Evolutionary conservation across 441 rosid genomes (phyloP), one percentile per base, ranked within the genome.

Genomic region (Viola pubescens): DNA sequence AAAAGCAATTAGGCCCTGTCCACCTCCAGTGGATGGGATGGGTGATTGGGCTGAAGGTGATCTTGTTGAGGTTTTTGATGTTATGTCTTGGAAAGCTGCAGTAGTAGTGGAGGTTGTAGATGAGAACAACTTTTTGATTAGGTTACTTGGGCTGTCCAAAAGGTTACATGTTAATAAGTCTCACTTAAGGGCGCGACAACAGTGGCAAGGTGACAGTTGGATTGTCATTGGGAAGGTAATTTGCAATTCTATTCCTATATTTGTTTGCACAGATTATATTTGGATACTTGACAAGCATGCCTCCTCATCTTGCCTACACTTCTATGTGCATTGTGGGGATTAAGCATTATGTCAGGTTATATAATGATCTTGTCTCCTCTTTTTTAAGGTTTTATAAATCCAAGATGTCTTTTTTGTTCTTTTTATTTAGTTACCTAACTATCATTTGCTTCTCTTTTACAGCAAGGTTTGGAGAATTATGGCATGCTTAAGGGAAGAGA

Each of bases 1-100:
- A 65, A 74, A 70, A 70, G 77, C 60, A 38, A 69, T 79, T 48
- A 69, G 86, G 75, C 86, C 86, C n/a, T 73, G 72, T 48, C 81
- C 83, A 3, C 78, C 83, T 61, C 77, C 75, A 4, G 61, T 64
- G 8, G 70, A 51, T 5, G 69, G 59, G 61, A 37, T 12, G 12
- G 59, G 44, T 47, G 37, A 62, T 56, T 79, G 77, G 78, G 73
- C 63, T 52, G 14, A 60, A 8, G 83, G 86, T 62, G 77, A 81
- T 73, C 52, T 77, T n/a, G 74, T 77, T 9, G 86, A 81, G 77
- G 86, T 66, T 19, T 73, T 75, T 63, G 72, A 74, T 48, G 58
- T 68, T 58, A 41, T 48, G 26, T 73, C 72, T 26, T 81, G 86
- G 86, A 79, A 76, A 56, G 48, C 64, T 5, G 83, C 81, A 4